Conservation (phyloP, 805 yeast genomes). For the Zygosaccharomyces bailii region DNA sequence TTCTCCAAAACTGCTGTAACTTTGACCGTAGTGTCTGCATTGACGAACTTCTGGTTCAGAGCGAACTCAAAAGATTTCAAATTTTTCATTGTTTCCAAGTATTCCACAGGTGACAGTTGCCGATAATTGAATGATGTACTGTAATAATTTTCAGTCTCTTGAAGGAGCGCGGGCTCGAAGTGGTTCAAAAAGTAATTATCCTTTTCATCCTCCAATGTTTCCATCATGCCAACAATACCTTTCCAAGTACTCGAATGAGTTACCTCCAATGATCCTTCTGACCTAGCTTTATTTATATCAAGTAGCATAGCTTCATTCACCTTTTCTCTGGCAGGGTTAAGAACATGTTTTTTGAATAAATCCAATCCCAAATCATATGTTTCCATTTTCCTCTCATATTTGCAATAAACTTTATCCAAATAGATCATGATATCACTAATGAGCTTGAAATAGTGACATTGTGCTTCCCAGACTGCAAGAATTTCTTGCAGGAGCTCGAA, state of each 20-base stretch:
- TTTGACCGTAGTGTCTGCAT: conserved; percentile 26
- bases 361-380: conserved; percentile 72
- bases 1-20: conserved; percentile 21
- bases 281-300: conserved; percentile 35
- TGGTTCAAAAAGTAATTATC: conserved; percentile 60
- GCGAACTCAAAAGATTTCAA: conserved; percentile 62
- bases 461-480: conserved; percentile 59
- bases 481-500: conserved; percentile 40
- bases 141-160: conserved; percentile 56
- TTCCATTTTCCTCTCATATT: conserved; percentile 58
- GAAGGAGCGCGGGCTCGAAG: conserved; percentile 65
- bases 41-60: conserved; percentile 21
- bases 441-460: conserved; percentile 67
- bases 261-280: conserved; percentile 54
- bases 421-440: conserved; percentile 84
- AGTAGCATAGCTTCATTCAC: conserved; percentile 48
- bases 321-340: conserved; percentile 47
- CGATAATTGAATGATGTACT: conserved; percentile 44
- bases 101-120: conserved; percentile 49
- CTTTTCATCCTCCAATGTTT: conserved; percentile 50
- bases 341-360: conserved; percentile 57
- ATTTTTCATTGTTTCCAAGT: conserved; percentile 48
- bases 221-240: conserved; percentile 66
- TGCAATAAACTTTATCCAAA: conserved; percentile 78
- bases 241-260: conserved; percentile 46